These are phyloP conservation scores for Gossypium stocksii DNA, from an alignment of 345 rosid species.

Conservation along the genomic window DNA sequence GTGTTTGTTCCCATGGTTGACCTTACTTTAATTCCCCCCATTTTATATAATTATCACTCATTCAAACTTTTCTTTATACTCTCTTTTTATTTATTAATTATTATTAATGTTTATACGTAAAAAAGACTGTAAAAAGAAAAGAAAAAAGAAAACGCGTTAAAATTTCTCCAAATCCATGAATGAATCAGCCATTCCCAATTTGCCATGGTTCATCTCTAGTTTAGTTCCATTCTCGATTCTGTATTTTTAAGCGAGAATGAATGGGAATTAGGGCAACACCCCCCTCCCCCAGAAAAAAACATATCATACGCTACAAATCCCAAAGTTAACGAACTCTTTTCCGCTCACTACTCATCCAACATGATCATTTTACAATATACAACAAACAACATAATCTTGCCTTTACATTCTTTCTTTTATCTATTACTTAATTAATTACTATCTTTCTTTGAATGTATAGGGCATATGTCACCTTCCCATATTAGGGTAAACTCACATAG, in stretches of 20 bases:
- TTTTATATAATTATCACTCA: no score
- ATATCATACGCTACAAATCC: slow-evolving; percentile 23
- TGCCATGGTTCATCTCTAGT: not conserved
- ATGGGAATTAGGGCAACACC: not conserved
- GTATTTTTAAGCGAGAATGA: not conserved
- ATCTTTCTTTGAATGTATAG: not conserved
- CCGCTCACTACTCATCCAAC: not conserved
- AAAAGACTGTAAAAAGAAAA: no score
- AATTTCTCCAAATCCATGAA: not conserved
- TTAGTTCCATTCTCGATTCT: not conserved
- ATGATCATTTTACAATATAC: not conserved
- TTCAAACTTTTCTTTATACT: no score
- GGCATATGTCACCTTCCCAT: not conserved
- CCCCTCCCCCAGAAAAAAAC: not conserved
- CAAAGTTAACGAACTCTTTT: slow-evolving; percentile 27
- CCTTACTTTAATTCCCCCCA: not conserved
- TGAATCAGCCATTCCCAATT: not conserved
- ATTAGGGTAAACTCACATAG: not conserved
- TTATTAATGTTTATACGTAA: no score
- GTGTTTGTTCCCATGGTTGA: slow-evolving; percentile 34
- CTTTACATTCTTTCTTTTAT: not conserved
- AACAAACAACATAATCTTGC: not conserved
- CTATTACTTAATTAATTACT: not conserved
- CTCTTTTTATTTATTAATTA: no score
- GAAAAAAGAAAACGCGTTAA: not conserved